Evolutionary conservation across 2,329 filamentous ascomycete species (phyloP).

Genomic region (Colletotrichum tropicicola): DNA sequence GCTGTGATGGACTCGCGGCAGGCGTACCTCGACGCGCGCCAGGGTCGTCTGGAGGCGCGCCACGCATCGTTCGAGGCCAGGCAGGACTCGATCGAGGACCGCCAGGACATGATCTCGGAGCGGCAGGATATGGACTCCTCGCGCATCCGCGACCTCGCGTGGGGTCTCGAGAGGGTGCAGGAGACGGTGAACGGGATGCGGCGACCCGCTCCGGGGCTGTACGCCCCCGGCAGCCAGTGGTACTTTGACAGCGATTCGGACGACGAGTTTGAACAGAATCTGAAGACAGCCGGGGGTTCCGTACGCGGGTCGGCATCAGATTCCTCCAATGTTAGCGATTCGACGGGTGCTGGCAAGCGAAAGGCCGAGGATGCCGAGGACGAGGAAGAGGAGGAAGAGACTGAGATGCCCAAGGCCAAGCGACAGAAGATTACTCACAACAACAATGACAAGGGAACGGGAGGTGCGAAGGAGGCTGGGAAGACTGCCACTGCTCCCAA

Average conservation of each 20-base stretch:
- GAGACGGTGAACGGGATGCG: not conserved
- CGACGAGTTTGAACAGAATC: not conserved
- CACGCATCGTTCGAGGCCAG: not conserved
- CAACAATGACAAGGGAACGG: not conserved
- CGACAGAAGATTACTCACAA: not conserved
- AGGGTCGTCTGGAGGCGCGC: not conserved
- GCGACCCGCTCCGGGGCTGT: not conserved
- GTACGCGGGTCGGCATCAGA: no score
- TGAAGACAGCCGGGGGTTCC: no score
- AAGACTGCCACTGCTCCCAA: not conserved
- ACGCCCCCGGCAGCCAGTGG: not conserved
- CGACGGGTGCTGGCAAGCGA: no score
- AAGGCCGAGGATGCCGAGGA: not conserved
- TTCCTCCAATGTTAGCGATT: no score
- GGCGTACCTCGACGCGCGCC: not conserved
- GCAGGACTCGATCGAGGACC: conserved; percentile 6
- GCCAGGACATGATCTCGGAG: conserved; percentile 4
- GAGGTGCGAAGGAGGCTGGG: not conserved
- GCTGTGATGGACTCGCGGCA: not conserved
- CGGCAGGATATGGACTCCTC: not conserved
- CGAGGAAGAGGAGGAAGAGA: not conserved
- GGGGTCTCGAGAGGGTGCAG: not conserved
- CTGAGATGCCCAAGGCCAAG: not conserved
- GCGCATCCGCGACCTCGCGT: not conserved
- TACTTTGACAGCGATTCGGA: not conserved